Base-by-base conservation (phyloP, 2,329 filamentous ascomycete genomes). In the Juglanconis juglandina region DNA sequence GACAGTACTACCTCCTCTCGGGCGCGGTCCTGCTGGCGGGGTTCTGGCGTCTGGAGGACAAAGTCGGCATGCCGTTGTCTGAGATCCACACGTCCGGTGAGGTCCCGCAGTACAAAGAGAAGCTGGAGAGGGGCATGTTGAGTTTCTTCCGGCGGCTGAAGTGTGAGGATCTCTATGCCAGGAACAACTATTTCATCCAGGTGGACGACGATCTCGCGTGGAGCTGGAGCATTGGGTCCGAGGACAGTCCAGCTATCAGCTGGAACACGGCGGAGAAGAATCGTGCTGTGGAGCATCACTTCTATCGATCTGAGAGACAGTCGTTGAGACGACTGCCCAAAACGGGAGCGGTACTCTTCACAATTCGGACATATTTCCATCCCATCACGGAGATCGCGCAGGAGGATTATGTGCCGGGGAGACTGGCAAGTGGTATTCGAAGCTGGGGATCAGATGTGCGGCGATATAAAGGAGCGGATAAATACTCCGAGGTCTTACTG, bases 171-270 rank as follows among this genome's bases (percentile, higher is more conserved):
- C 81, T 81, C n/a, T 79, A 80, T 61, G 73, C 70, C 56, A 80
- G 91, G 61, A 91, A 93, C 71, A 94, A 95, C 71, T 96, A 95
- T 74, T 96, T 96, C 76, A 83, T 96, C 64, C 91, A 96, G 74
- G 90, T 95, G 1, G 91, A 96, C 69, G 90, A 92, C 59, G 75
- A 81, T 5, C 77, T 96, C 1, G 79, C 88, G 0, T 96, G 91
- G 91, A 90, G 87, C 61, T 76, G 80, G 68, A 90, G 86, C 67
- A 93, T 96, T 66, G 91, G 91, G 0, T 67, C 75, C 14, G 92
- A 96, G 72, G 90, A 96, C 70, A 74, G 75, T 1, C 74, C 77
- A 0, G 78, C 78, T 0, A 83, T 87, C 2, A 87, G 86, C 47
- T 96, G 91, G 91, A 84, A 82, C 68, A 90, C 88, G 4, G 90